A percentile compares a stretch with the other conserved stretches of the same genome.
These are phyloP conservation scores for Cicer arietinum DNA, from an alignment of 306 rosid species.

Conservation along the genomic window DNA sequence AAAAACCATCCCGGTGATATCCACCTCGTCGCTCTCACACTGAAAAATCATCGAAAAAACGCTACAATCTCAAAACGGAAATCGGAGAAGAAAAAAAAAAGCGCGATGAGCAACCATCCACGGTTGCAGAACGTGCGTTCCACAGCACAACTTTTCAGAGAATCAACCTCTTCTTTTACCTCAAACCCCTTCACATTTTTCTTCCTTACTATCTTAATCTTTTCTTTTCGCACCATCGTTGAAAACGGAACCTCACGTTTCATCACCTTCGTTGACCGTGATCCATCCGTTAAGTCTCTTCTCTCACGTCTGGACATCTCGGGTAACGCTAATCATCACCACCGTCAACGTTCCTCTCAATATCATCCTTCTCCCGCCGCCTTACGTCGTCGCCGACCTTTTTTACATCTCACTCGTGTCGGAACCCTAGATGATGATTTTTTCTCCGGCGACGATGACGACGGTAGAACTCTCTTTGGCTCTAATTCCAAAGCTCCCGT, in stretches of 20 bases:
- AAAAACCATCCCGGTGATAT: slow-evolving; percentile 15
- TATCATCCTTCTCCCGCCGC: slow-evolving; percentile 41
- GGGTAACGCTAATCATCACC: slow-evolving; percentile 38
- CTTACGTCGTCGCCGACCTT: slow-evolving; percentile 64
- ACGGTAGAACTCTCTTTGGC: slow-evolving; percentile 66
- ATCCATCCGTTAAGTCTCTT: slow-evolving; percentile 75
- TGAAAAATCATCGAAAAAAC: neutral
- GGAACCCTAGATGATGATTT: slow-evolving; percentile 91
- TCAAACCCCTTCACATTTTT: slow-evolving; percentile 66
- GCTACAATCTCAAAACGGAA: neutral
- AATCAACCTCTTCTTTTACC: slow-evolving; percentile 56
- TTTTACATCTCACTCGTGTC: slow-evolving; percentile 86
- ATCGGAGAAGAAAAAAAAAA: neutral
- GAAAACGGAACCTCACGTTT: slow-evolving; percentile 73
- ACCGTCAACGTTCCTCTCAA: slow-evolving; percentile 5
- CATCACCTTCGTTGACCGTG: slow-evolving; percentile 84
- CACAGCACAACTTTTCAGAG: slow-evolving; percentile 57
- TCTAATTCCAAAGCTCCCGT: slow-evolving; percentile 47
- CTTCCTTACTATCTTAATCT: slow-evolving; percentile 77
- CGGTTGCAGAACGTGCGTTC: slow-evolving; percentile 74
- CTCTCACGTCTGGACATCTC: slow-evolving; percentile 85
- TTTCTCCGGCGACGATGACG: slow-evolving; percentile 89
- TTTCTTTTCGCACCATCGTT: slow-evolving; percentile 75
- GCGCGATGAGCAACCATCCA: slow-evolving; percentile 71
- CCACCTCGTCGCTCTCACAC: slow-evolving; percentile 22